Base-by-base conservation (phyloP, 2,329 filamentous ascomycete genomes). In the Purpureocillium lavendulum region DNA sequence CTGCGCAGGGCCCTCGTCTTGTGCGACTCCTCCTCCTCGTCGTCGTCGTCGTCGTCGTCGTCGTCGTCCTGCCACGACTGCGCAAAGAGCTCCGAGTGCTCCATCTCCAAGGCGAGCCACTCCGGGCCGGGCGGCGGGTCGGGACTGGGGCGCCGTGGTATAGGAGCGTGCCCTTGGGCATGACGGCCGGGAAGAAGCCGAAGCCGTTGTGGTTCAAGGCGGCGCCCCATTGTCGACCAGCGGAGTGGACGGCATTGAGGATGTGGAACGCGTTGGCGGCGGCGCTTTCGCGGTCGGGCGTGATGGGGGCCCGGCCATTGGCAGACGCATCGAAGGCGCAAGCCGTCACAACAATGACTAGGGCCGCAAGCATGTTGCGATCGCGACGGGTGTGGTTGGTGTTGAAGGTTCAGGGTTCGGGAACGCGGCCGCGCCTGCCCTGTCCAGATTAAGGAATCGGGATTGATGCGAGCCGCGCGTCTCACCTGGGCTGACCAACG, bases 101-200 rank as follows among this genome's bases (percentile, higher is more conserved):
- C 83, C 4, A 82, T 71, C 55, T 88, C 84, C 51, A 87, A 88
- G 0, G 84, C 84, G 1, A 88, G 65, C 82, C 84, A 87, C 50
- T 87, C 79, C 3, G 69, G 71, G 0, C 67, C 71, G 3, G 59
- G 56, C 0, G 84, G 69, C 0, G 67, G 62, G 2, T 69, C 57
- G 1, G 62, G 48, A 0, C 51, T 55, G 8, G 47, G 0, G 69
- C 71, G 11, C 84, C 84, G 52, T 88, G 84, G 50, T 87, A 85
- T 8, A 87, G 58, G 29, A 80, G 61, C 0, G 77, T 82, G 4
- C 77, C 81, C 14, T 65, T 63, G 0, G 83, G 82, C 1, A 88
- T 70, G 0, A 69, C 72, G 1, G 74, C 82, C 0, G 82, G 66
- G 49, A 87, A 84, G 48, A 84, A 71, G 1, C 79, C 77, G 69